Evolutionary conservation across 768 basidiomycete genomes (phyloP), one percentile per base, ranked within the genome.

Genomic region (Cystobasidium ongulense): DNA sequence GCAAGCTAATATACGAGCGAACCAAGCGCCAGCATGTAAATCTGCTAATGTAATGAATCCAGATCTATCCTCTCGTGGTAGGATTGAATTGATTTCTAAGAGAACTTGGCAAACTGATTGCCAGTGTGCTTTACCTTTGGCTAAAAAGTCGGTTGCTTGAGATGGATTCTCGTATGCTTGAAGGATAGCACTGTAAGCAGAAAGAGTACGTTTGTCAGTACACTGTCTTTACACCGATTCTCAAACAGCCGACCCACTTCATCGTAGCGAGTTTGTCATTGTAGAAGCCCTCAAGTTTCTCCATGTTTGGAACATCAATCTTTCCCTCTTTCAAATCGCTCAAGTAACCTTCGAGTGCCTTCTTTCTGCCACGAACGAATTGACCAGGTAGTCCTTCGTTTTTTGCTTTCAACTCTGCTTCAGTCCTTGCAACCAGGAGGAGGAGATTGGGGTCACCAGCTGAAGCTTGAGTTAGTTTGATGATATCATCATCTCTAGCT

Each of bases 41-140:
- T 71, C 68, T 29, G 68, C 68, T 33, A 71, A 54, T n/a, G 68
- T 57, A 13, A 71, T 59, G 25, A 71, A 71, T 27, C 68, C 68
- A 23, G 68, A 71, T 36, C 68, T 36, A 43, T 71, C 68, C 31
- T 71, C 68, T 33, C 68, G 23, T n/a, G 68, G 68, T 59, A 71
- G 54, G 25, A 57, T 36, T 4, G 43, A 8, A 29, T 71, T 71
- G 23, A 71, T 46, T 31, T 71, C 36, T 36, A 33, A 33, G 53
- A 71, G 25, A 21, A 59, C 54, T 35, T 35, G 23, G 17, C 33
- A 38, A 25, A 64, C 63, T 38, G 36, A 39, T 10, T 38, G 35
- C 36, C 41, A 64, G 23, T 64, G 63, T 46, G 25, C 36, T 46
- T 64, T 29, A 25, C 63, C 63, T 46, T 64, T 64, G 35, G 63